Evolutionary conservation across 139 green algal genomes (phyloP), one percentile per base, ranked within the genome.

Genomic region (Gonium pectorale): DNA sequence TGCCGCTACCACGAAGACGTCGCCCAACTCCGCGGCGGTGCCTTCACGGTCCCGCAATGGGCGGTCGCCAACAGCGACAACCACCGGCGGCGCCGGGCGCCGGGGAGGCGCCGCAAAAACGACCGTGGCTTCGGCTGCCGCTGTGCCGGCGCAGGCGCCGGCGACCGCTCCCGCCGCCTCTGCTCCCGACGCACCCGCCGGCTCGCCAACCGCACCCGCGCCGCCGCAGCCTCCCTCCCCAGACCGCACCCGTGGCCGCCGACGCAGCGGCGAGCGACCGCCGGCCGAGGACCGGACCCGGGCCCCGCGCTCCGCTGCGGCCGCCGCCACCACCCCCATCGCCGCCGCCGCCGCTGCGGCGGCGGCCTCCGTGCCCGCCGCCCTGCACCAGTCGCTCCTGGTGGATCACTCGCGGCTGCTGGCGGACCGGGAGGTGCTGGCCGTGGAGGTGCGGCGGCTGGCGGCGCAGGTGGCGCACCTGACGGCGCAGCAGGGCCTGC

Each of bases 401-500:
- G 75, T 72, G 43, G 31, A 22, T 3, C 43, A 83, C 40, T 44
- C 26, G 4, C 72, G 62, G 60, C n/a, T 83, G 9, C 1, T 52
- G 5, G 77, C 41, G 41, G 77, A 83, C 22, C 29, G 62, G n/a
- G 62, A 83, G 77, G 24, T 83, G 77, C 44, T 83, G 60, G 41
- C 43, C 5, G 60, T 73, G 38, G 62, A 83, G 33, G 77, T 83
- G 54, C 43, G 62, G 31, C 75, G 75, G 40, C 49, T 82, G 54
- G 75, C 75, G 15, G 31, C 40, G 40, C 75, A 82, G 43, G 77
- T 83, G 17, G 31, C 49, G 62, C 43, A 83, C 77, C 77, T 83
- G 31, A 83, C 77, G 17, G 43, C 5, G 60, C 77, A 83, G 63
- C 77, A 83, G 59, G 77, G 77, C 24, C 9, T 83, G 77, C 77